Evolutionary conservation across 495 filamentous ascomycete species (phyloP).

Genomic region (Daldinia loculata): DNA sequence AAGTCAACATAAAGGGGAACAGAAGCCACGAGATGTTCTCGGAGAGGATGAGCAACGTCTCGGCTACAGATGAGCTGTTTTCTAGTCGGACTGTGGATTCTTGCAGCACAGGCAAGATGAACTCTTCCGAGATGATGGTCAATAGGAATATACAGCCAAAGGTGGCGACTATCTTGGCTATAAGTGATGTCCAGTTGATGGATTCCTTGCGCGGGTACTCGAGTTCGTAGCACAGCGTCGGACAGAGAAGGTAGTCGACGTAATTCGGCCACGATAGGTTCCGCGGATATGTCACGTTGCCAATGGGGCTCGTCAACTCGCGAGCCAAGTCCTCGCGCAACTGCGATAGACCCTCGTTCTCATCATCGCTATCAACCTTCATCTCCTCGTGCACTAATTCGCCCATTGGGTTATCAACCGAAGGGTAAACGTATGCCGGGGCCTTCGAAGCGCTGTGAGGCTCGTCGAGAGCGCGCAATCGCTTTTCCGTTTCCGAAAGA

Average conservation of each 20-base stretch:
- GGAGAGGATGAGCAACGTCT: constrained; percentile 79
- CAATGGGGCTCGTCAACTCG: constrained; percentile 88
- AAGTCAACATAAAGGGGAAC: constrained; percentile 97
- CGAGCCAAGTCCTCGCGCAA: constrained; percentile 88
- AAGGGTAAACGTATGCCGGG: constrained; percentile 80
- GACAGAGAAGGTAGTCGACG: constrained; percentile 87
- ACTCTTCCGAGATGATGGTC: constrained; percentile 91
- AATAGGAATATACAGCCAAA: constrained; percentile 97
- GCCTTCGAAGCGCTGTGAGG: constrained; percentile 73
- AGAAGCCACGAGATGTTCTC: constrained; percentile 94
- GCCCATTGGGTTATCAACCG: constrained; percentile 63
- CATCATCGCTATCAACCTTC: constrained; percentile 43
- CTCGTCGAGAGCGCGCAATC: constrained; percentile 80
- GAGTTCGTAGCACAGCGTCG: constrained; percentile 96
- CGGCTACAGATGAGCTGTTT: constrained; percentile 61
- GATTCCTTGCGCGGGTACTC: constrained; percentile 86
- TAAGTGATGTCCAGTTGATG: constrained; percentile 82
- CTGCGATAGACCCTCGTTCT: constrained; percentile 63
- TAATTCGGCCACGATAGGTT: constrained; percentile 88
- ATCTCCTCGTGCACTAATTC: constrained; percentile 42
- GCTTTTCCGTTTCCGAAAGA: constrained; percentile 83
- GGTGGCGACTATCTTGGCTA: constrained; percentile 85
- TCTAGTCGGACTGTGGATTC: constrained; percentile 77
- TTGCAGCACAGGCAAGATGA: constrained; percentile 87
- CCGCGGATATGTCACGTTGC: constrained; percentile 86